Conservation (phyloP, 2,329 filamentous ascomycete genomes). For the Calonectria crousiana region DNA sequence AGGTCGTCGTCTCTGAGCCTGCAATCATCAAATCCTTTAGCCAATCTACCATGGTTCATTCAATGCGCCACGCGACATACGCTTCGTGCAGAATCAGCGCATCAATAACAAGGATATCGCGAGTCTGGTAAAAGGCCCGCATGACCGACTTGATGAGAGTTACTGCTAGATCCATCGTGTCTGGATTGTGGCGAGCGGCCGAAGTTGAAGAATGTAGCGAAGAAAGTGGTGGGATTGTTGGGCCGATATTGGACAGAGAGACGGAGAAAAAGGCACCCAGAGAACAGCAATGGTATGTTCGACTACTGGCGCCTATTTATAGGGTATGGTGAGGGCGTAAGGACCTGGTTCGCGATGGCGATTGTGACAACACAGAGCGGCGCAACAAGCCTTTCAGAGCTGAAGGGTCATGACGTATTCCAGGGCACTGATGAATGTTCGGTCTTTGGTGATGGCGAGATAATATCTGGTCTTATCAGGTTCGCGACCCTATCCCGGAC, state of each 20-base stretch:
- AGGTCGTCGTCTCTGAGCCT: conserved; percentile 90
- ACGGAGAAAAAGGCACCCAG: not conserved
- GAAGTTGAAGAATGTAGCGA: not conserved
- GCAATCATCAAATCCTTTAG: conserved; percentile 75
- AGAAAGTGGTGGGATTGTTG: not conserved
- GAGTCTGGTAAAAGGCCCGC: conserved; percentile 88
- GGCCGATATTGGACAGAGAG: not conserved
- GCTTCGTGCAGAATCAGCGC: conserved; percentile 85
- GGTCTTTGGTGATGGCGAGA: not conserved
- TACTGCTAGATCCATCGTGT: conserved; percentile 68
- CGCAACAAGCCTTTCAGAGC: conserved; percentile 33
- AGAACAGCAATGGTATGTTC: not conserved
- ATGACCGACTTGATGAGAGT: conserved; percentile 87
- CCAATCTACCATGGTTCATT: conserved; percentile 50
- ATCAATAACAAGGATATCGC: conserved; percentile 87
- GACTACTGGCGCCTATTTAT: not conserved
- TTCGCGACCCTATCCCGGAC: not conserved
- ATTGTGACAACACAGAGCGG: conserved; percentile 29
- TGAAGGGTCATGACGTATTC: conserved; percentile 29
- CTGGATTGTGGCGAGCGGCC: conserved; percentile 8
- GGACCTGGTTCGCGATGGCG: conserved; percentile 22
- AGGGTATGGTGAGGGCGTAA: conserved; percentile 10
- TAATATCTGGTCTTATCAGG: not conserved
- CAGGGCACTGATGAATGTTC: not conserved
- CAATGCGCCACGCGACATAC: conserved; percentile 61